Percentiles rank a stretch among this genome's conserved stretches.
Evolutionary conservation across 192 early-diverging fungal species (phyloP).

Genomic region (Chytriomyces confervae): DNA sequence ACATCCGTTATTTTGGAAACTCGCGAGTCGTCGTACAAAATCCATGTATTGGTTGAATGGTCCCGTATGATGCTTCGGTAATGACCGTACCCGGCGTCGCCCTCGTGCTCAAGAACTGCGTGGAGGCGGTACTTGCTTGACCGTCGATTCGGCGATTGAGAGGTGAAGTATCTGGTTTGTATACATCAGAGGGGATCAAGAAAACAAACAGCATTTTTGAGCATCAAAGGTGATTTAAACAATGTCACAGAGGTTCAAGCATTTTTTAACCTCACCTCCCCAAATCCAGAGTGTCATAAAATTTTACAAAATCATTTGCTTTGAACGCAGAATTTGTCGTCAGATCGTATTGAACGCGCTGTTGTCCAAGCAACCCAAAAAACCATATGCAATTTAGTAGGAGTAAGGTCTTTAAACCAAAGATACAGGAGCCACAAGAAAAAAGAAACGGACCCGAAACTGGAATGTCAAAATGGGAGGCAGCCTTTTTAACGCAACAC

Average conservation of each 20-base stretch:
- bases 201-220: too few relatives aligned
- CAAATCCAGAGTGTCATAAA: conserved; percentile 26
- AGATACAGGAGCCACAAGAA: neutral
- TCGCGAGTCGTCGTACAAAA: conserved; percentile 27
- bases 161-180: conserved; percentile 7
- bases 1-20: neutral
- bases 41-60: conserved; percentile 12
- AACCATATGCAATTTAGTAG: neutral
- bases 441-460: neutral
- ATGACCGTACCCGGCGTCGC: conserved; percentile 34
- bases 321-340: conserved; percentile 17
- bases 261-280: neutral
- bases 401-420: neutral
- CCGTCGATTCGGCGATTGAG: neutral
- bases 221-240: too few relatives aligned
- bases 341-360: conserved; percentile 34
- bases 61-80: conserved; percentile 30
- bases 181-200: too few relatives aligned
- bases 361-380: neutral
- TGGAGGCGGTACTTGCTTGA: conserved; percentile 31
- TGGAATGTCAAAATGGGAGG: conserved; percentile 26
- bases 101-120: conserved; percentile 36
- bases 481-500: conserved; percentile 3
- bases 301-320: conserved; percentile 28
- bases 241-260: too few relatives aligned